Conservation (phyloP, 2,329 filamentous ascomycete genomes). For the Penicillium sclerotigenum region DNA sequence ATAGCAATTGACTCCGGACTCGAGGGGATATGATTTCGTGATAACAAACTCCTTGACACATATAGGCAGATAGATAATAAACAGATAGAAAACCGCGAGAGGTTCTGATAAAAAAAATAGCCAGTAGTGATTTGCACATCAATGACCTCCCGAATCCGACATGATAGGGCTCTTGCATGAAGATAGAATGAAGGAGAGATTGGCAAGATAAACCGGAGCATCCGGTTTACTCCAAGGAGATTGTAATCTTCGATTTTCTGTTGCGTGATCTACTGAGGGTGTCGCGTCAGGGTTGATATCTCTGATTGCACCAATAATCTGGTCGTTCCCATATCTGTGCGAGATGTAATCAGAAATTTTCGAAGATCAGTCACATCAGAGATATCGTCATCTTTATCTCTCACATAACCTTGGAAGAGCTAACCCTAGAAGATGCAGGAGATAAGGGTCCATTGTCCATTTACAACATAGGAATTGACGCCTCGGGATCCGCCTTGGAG, state of each 20-base stretch:
- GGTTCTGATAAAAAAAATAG: not conserved
- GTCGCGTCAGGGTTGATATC: not conserved
- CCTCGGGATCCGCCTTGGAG: conserved; percentile 3
- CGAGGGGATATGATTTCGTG: not conserved
- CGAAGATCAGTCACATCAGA: conserved; percentile 3
- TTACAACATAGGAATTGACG: not conserved
- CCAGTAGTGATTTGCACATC: not conserved
- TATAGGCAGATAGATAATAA: not conserved
- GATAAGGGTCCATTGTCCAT: conserved; percentile 1
- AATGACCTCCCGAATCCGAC: not conserved
- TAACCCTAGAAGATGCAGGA: not conserved
- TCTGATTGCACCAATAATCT: not conserved
- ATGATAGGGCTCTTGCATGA: not conserved
- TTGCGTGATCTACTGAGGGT: not conserved
- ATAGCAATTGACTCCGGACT: not conserved
- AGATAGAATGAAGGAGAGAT: not conserved
- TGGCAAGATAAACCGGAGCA: not conserved
- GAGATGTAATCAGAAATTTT: not conserved
- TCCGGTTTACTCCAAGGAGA: not conserved
- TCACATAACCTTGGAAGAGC: no score
- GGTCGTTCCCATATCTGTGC: not conserved
- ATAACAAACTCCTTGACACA: not conserved
- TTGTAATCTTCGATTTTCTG: not conserved
- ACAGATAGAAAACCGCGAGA: not conserved
- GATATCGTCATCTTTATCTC: not conserved